Percentiles rank a stretch among this genome's conserved stretches.
phyloP scores from a whole-genome alignment of 192 early-diverging fungal genomes.

The Paraglomus occultum region DNA sequence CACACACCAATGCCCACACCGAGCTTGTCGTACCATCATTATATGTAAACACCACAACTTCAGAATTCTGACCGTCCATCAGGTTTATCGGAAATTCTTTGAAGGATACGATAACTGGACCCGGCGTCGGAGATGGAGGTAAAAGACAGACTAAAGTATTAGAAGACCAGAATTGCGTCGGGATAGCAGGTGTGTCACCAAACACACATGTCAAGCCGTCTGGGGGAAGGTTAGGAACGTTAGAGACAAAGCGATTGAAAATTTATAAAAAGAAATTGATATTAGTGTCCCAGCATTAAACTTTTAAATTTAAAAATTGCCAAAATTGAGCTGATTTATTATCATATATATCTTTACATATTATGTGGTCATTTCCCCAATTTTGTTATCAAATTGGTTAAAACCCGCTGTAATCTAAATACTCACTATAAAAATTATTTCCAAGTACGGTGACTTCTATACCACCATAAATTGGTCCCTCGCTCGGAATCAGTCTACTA shows the following conservation, averaged over 20 bases:
- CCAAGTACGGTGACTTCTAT: constrained; percentile 83
- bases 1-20: too few relatives aligned
- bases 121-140: constrained; percentile 73
- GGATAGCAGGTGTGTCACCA: constrained; percentile 69
- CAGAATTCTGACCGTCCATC: constrained; percentile 33
- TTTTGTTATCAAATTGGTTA: background rate
- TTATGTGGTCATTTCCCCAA: background rate
- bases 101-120: constrained; percentile 65
- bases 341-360: too few relatives aligned
- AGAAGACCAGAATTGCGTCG: constrained; percentile 75
- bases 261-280: background rate
- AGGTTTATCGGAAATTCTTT: constrained; percentile 49
- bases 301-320: too few relatives aligned
- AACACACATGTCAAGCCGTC: constrained; percentile 64
- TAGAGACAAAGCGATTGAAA: too few relatives aligned
- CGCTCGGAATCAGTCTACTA: constrained; percentile 72
- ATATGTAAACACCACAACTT: constrained; percentile 44
- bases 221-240: constrained; percentile 8
- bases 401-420: background rate
- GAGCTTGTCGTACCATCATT: constrained; percentile 34
- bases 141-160: constrained; percentile 80
- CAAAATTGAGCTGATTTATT: too few relatives aligned
- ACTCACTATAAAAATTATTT: constrained; percentile 69
- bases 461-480: constrained; percentile 87
- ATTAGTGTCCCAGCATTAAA: too few relatives aligned